These are phyloP conservation scores for Conidiobolus incongruus DNA, from an alignment of 371 early-diverging fungal genomes.

Conservation along the genomic window DNA sequence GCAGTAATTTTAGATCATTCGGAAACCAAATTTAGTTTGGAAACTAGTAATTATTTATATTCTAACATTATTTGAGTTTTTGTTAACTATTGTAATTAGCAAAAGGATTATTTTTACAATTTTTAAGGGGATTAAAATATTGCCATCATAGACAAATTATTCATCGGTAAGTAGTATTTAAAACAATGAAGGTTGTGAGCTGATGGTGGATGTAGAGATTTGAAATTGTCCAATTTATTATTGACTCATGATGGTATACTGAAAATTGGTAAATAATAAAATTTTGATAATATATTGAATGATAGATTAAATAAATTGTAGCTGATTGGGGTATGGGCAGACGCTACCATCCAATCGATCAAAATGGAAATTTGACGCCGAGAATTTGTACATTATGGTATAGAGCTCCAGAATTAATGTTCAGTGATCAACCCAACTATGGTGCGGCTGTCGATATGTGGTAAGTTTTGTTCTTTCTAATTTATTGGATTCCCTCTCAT, in stretches of 20 bases:
- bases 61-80: not conserved
- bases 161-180: constrained; percentile 23
- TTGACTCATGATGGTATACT: constrained; percentile 44
- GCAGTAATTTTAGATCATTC: constrained; percentile 37
- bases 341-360: constrained; percentile 26
- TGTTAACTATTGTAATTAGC: constrained; percentile 16
- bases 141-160: constrained; percentile 52
- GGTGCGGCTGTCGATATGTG: constrained; percentile 77
- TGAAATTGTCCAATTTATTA: constrained; percentile 70
- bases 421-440: constrained; percentile 58
- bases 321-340: constrained; percentile 85
- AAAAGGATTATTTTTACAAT: constrained; percentile 59
- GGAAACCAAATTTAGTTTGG: constrained; percentile 13
- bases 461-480: constrained; percentile 13
- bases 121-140: constrained; percentile 48
- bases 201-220: constrained; percentile 21
- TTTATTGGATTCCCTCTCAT: no score
- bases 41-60: not conserved
- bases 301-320: constrained; percentile 6
- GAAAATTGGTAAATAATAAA: constrained; percentile 37
- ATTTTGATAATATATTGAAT: not conserved
- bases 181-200: not conserved
- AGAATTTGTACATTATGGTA: constrained; percentile 94
- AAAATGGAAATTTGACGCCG: constrained; percentile 59
- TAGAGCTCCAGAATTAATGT: constrained; percentile 75